Conservation (phyloP, 495 filamentous ascomycete species). For the Cudoniella acicularis region DNA sequence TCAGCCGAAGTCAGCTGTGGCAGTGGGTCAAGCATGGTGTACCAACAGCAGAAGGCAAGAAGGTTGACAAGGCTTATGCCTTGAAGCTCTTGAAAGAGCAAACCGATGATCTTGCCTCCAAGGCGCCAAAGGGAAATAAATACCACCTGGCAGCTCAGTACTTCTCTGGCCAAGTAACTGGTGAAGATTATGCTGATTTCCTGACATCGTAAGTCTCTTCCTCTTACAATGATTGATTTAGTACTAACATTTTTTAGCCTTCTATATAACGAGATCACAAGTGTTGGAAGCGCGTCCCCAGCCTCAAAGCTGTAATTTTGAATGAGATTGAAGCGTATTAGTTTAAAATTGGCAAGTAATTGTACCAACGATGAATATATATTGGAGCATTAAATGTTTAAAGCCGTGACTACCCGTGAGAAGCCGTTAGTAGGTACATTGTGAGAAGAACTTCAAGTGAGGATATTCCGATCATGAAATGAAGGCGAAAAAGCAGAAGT, state of each 20-base stretch:
- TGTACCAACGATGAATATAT: neutral
- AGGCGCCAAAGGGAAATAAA: slow-evolving; percentile 87
- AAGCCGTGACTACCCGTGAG: no score
- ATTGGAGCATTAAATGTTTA: no score
- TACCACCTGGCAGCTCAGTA: slow-evolving; percentile 87
- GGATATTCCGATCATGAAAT: no score
- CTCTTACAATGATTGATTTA: neutral
- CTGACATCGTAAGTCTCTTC: slow-evolving; percentile 65
- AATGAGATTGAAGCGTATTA: neutral
- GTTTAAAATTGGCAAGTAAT: neutral
- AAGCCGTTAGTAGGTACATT: no score
- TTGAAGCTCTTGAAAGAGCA: slow-evolving; percentile 85
- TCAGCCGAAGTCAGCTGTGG: slow-evolving; percentile 89
- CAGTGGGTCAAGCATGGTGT: slow-evolving; percentile 91
- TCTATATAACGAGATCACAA: slow-evolving; percentile 95
- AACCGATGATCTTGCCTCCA: slow-evolving; percentile 66
- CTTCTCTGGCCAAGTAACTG: slow-evolving; percentile 88
- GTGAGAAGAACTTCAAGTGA: no score
- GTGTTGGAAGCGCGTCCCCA: slow-evolving; percentile 61
- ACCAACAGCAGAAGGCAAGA: slow-evolving; percentile 83
- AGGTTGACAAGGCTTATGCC: slow-evolving; percentile 86
- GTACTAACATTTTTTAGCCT: slow-evolving; percentile 45
- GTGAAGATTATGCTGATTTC: slow-evolving; percentile 97
- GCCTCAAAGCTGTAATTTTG: slow-evolving; percentile 71
- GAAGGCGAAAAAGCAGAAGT: no score